Percentiles rank a stretch among this genome's conserved stretches.
Conservation (phyloP, 2,329 filamentous ascomycete species). For the Curvularia verruculosa region DNA sequence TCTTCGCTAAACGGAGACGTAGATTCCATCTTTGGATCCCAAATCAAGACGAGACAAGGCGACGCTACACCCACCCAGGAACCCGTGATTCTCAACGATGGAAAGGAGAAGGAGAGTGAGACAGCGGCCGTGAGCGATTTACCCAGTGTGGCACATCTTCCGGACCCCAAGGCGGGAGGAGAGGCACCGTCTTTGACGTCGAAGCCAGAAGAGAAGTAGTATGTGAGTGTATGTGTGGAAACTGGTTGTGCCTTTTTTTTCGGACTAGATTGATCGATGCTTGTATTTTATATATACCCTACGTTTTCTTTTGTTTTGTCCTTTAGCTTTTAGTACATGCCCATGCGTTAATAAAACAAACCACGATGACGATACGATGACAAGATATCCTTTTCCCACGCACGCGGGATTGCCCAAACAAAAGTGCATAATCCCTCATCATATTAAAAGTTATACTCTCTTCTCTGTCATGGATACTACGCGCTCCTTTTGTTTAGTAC, state of each 20-base stretch:
- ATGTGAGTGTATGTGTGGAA: neutral
- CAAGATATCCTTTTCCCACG: neutral
- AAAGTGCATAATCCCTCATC: too few relatives aligned
- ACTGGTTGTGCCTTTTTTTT: conserved; percentile 6
- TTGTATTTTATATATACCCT: conserved; percentile 23
- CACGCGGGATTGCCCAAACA: too few relatives aligned
- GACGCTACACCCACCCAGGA: conserved; percentile 26
- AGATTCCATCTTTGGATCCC: conserved; percentile 39
- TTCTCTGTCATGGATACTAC: too few relatives aligned
- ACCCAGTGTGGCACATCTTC: conserved; percentile 46
- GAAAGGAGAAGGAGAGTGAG: conserved; percentile 26
- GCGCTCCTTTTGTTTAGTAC: too few relatives aligned
- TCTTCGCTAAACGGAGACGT: conserved; percentile 40
- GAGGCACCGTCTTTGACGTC: conserved; percentile 24
- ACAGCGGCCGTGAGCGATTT: conserved; percentile 41
- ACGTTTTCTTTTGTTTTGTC: neutral
- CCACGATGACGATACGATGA: neutral
- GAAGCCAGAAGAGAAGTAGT: conserved; percentile 17
- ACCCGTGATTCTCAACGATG: conserved; percentile 37
- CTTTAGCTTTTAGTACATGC: neutral
- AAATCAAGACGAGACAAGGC: conserved; percentile 20
- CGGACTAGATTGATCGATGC: conserved; percentile 27
- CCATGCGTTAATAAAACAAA: conserved; percentile 12
- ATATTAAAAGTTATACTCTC: neutral
- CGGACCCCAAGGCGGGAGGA: conserved; percentile 37